Evolutionary conservation across 2,329 filamentous ascomycete genomes (phyloP), one percentile per base, ranked within the genome.

Genomic region (Diaporthe helianthi): DNA sequence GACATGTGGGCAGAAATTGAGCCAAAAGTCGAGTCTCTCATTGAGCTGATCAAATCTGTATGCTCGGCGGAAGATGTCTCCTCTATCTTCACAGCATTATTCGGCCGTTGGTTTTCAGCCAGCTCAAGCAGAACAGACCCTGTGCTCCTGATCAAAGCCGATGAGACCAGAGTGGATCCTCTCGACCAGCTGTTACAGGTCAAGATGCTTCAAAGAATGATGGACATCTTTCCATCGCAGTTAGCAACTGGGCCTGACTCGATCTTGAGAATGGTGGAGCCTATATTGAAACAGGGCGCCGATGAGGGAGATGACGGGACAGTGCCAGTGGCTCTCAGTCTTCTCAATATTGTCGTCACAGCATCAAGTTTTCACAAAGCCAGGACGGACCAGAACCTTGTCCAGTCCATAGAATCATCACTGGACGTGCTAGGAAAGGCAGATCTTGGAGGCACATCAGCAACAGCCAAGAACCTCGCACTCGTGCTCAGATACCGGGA

Each of bases 231-330:
- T 54, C 85, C 89, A 1, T 86, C 90, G 26, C 89, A 87, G 71
- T 83, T 93, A 15, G 85, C 91, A 36, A 85, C 84, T 38, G 86
- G 89, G 68, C 90, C 91, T 2, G 85, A 85, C 52, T 88, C 92
- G 73, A 83, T 92, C 8, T 79, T 93, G 2, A 85, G 89, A 54
- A 83, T 94, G 2, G 85, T 90, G 60, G 82, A 83, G 63, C 85
- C 91, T 67, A 83, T 93, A 0, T 77, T 93, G 1, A 67, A 8
- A 67, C 69, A 81, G 82, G 19, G 82, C 8, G 79, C 80, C 4
- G 78, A 81, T 0, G 69, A 78, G 3, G 77, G 81, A 3, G 81
- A 81, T 19, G 82, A 87, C 67, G 85, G 88, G 46, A 78, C 85
- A 24, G 75, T 85, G 2, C 78, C 84, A 0, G 80, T 90, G 12